Base-by-base conservation (phyloP, 495 filamentous ascomycete species). In the Daldinia loculata region DNA sequence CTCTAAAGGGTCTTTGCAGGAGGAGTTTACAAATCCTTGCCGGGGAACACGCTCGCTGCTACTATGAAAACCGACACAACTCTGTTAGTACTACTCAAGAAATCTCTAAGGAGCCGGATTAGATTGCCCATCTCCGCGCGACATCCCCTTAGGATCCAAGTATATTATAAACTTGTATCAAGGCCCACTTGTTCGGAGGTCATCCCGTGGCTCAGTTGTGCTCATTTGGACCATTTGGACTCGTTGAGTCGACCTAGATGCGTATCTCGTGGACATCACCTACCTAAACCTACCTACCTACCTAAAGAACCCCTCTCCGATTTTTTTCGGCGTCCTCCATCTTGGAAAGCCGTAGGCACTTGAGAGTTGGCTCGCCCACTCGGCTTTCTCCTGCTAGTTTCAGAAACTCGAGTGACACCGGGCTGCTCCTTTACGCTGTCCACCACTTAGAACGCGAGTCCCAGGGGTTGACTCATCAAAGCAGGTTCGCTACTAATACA, bases 381-480 rank as follows among this genome's bases (percentile, higher is more conserved):
- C 67, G 68, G 70, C 56, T 63, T 17, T 65, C 56, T 69, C 66
- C 70, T 64, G 68, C 22, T 70, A 38, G 70, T 71, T 67, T 75
- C 66, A 69, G 60, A 67, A 38, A 55, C 29, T 74, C 56, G 60
- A 77, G 71, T 76, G 61, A 70, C 71, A 74, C 72, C 69, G 68
- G 64, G 59, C 51, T 53, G 41, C 59, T 66, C 61, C 60, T 64
- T 67, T 58, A 57, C 43, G 57, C 41, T 59, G 48, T 50, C 63
- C 62, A 59, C 65, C 75, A 74, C 71, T 67, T 51, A 65, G 68
- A 63, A 63, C 50, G 66, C 62, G 53, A 66, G 61, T 55, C 66
- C 69, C 59, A 67, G 69, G 68, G 75, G 61, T 70, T 74, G 75
- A 72, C 61, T 74, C 75, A 74, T 68, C 66, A 68, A 61, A 51